Percentiles rank a stretch among this genome's conserved stretches.
phyloP scores from a whole-genome alignment of 257 asterid genomes.

The Ophiorrhiza pumila region DNA sequence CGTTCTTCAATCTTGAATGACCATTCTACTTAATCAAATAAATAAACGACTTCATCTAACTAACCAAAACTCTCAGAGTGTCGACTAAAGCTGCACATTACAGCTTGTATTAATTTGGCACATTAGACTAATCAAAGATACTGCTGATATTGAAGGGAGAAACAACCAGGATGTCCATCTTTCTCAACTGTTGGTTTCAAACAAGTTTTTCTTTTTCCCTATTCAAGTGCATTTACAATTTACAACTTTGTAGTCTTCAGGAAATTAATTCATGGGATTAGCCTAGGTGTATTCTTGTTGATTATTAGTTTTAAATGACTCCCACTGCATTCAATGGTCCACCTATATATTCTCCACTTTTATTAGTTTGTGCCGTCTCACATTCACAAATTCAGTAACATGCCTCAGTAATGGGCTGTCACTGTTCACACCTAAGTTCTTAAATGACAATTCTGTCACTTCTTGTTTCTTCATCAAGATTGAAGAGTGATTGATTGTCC shows the following conservation, averaged over 20 bases:
- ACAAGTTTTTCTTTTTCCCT: no score
- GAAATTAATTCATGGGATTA: not conserved
- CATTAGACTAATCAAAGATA: not conserved
- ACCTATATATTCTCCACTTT: not conserved
- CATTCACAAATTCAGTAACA: constrained; percentile 21
- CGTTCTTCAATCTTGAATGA: constrained; percentile 9
- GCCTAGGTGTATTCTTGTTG: not conserved
- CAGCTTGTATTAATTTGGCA: constrained; percentile 13
- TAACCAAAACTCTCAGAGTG: not conserved
- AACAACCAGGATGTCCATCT: no score
- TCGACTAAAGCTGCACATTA: constrained; percentile 2
- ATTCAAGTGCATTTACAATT: not conserved
- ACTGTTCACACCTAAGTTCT: constrained; percentile 21
- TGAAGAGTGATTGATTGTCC: constrained; percentile 1
- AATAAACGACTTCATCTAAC: not conserved
- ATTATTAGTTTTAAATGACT: not conserved
- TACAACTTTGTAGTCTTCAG: not conserved
- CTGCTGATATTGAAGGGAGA: no score
- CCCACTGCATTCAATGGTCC: constrained; percentile 11
- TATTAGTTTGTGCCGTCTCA: not conserved
- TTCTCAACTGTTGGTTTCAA: no score
- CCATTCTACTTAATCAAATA: constrained; percentile 8
- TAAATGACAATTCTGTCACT: constrained; percentile 14
- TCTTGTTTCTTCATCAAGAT: not conserved
- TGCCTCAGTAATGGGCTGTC: constrained; percentile 22